Percentiles rank a stretch among this genome's conserved stretches.
These are phyloP conservation scores for Auxenochlorella protothecoides DNA, from an alignment of 139 green algal genomes.

Conservation along the genomic window DNA sequence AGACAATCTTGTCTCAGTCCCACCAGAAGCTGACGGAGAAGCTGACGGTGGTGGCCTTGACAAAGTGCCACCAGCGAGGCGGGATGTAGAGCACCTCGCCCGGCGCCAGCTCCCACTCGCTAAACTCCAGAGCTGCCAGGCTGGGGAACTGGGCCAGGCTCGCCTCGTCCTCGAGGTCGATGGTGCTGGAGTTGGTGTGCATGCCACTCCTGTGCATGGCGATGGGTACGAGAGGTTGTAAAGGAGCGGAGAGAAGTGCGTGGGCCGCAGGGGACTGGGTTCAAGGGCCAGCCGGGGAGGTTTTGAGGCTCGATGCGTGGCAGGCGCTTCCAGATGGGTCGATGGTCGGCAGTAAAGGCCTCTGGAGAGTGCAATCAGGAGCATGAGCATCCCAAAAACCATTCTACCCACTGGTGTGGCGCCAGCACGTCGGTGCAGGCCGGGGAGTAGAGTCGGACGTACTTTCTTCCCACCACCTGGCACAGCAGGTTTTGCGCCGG, in stretches of 20 bases:
- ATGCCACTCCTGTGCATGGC: constrained; percentile 9
- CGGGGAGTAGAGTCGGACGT: constrained; percentile 79
- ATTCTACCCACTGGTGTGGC: no score
- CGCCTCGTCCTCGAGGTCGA: constrained; percentile 40
- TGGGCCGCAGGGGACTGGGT: neutral
- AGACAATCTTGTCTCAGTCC: constrained; percentile 25
- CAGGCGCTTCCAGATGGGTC: no score
- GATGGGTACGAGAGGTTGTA: no score
- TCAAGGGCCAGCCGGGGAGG: neutral
- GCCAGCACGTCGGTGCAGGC: constrained; percentile 22
- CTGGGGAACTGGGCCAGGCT: neutral
- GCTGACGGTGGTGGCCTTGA: constrained; percentile 49
- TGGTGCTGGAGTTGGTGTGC: constrained; percentile 36
- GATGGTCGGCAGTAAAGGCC: no score
- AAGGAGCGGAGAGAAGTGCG: no score
- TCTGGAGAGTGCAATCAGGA: no score
- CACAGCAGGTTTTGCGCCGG: constrained; percentile 82
- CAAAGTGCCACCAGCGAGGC: constrained; percentile 84
- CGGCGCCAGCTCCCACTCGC: constrained; percentile 58
- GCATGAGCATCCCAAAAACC: no score
- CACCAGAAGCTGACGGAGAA: constrained; percentile 91
- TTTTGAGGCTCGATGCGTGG: no score
- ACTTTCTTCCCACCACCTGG: constrained; percentile 85
- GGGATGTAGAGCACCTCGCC: constrained; percentile 88
- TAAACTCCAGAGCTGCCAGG: neutral